Conservation (phyloP, 1,284 basidiomycete species). For the Paramarasmius palmivorus region DNA sequence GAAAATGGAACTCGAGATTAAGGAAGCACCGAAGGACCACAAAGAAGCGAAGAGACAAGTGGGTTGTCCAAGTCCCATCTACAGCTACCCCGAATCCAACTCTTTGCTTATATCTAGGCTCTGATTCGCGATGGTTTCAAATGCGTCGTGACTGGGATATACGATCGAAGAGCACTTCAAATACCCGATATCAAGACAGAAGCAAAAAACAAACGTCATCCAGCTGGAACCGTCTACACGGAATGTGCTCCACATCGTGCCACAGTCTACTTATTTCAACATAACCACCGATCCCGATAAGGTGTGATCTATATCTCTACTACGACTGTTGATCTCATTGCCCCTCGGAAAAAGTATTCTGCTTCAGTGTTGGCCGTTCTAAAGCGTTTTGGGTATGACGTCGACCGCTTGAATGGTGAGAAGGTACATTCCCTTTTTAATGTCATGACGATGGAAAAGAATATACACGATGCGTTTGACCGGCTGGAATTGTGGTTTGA, state of each 20-base stretch:
- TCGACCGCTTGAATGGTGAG: too few species aligned
- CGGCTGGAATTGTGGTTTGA: conserved; percentile 28
- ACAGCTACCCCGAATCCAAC: too few species aligned
- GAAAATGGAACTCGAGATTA: background rate
- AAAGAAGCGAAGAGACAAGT: conserved; percentile 4
- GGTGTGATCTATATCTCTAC: background rate
- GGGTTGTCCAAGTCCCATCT: background rate
- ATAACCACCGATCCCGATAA: background rate
- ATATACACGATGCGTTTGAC: conserved; percentile 24
- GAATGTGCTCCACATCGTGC: conserved; percentile 10
- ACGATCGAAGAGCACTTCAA: conserved; percentile 13
- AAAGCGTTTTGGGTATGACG: too few species aligned
- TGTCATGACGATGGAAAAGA: conserved; percentile 26
- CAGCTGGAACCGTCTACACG: background rate
- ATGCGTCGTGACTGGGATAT: conserved; percentile 25
- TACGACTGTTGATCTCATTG: background rate
- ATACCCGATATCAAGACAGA: background rate
- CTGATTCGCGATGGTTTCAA: conserved; percentile 28
- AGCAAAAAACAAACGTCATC: too few species aligned
- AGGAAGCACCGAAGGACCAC: conserved; percentile 1
- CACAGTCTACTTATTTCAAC: conserved; percentile 5
- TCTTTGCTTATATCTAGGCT: conserved; percentile 15
- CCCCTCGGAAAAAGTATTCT: conserved; percentile 1
- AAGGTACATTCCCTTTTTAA: too few species aligned
- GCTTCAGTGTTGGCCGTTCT: too few species aligned